Conservation (phyloP, 2,329 filamentous ascomycete species). For the Myrmaecium sp. region DNA sequence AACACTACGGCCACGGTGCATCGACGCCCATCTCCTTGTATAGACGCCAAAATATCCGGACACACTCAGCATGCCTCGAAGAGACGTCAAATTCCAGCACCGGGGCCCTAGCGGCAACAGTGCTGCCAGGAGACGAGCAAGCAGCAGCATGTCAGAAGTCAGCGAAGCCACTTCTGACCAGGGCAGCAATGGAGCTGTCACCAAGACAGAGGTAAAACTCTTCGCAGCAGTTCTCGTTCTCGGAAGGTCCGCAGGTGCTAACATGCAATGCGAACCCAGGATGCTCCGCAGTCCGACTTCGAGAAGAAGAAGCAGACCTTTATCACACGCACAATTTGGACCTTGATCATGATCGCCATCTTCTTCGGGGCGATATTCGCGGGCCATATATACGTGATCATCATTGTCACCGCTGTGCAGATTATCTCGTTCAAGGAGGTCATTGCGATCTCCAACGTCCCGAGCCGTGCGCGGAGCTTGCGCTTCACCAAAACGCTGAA, state of each 20-base stretch:
- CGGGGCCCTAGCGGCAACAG: constrained; percentile 30
- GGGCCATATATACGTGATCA: constrained; percentile 93
- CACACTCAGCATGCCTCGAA: constrained; percentile 34
- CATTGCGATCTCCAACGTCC: constrained; percentile 91
- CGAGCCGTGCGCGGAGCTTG: constrained; percentile 75
- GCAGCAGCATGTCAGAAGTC: constrained; percentile 54
- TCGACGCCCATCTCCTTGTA: no score
- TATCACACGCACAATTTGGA: constrained; percentile 94
- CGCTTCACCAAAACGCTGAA: constrained; percentile 92
- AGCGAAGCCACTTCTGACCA: constrained; percentile 41
- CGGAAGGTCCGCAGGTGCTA: constrained; percentile 6
- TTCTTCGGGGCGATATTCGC: constrained; percentile 91
- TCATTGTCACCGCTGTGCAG: constrained; percentile 81
- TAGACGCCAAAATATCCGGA: constrained; percentile 26
- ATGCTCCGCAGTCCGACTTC: constrained; percentile 48
- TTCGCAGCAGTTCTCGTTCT: no score
- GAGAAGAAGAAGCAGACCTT: constrained; percentile 99
- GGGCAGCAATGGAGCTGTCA: constrained; percentile 28
- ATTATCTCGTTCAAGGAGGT: constrained; percentile 99
- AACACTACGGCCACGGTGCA: no score
- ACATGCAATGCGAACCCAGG: constrained; percentile 17
- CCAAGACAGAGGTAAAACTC: constrained; percentile 9
- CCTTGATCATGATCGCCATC: constrained; percentile 83
- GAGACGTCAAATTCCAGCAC: constrained; percentile 45
- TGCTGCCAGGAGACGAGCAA: constrained; percentile 39